Base-by-base conservation (phyloP, 2,329 filamentous ascomycete genomes). In the Fusarium concolor region DNA sequence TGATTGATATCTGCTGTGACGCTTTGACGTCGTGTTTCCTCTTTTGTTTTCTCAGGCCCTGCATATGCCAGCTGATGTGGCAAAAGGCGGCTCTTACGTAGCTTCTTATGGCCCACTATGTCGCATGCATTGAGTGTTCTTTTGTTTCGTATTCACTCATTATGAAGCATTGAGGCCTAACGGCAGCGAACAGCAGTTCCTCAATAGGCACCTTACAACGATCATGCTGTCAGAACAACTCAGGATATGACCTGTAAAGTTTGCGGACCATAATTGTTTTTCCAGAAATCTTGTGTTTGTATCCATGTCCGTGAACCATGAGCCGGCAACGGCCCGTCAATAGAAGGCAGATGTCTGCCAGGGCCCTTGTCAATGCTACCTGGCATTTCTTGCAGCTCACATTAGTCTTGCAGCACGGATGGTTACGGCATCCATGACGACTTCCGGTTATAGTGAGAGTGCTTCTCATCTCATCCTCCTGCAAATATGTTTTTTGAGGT, bases 1-100 rank as follows among this genome's bases (percentile, higher is more conserved):
- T 38, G 35, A 33, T 51, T 38, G 35, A 37, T 51, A 33, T 58
- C 29, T 56, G 54, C 17, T 53, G 44, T 52, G 46, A 38, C 33
- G 38, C 38, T 57, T 65, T 62, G 53, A 35, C 59, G 58, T 49
- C 47, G 53, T 73, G 51, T 72, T 72, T 63, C 58, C 67, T 68
- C 62, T 38, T 51, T 70, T 64, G 63, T 65, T 73, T 55, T 56
- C 68, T 56, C 58, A 56, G 49, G 47, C 49, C 71, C 69, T 72
- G 71, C 71, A 70, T 71, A 59, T 72, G 68, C 67, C 67, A 62
- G 65, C 61, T 68, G 71, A 73, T 67, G 71, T 73, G 71, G 71
- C 71, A 65, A 59, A 57, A 70, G 67, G 66, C 68, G 70, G 70
- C 71, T 73, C 63, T 73, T 56, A 42, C 17, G 42, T 50, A 15